Conservation (phyloP, 306 rosid genomes). For the Senna tora region DNA sequence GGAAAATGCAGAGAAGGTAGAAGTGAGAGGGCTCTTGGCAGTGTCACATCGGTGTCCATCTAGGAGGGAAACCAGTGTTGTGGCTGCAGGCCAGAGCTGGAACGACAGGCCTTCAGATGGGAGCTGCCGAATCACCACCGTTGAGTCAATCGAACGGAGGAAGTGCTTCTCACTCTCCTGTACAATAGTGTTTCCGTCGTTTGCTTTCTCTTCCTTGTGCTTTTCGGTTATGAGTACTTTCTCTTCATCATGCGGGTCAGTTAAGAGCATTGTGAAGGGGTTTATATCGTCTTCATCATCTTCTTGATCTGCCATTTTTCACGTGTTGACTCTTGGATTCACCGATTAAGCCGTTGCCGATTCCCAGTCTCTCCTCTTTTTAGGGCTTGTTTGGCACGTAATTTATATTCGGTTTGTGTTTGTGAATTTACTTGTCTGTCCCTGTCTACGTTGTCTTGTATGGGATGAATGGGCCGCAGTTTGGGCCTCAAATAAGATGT, state of each 20-base stretch:
- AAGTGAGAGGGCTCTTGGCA: slow-evolving; percentile 56
- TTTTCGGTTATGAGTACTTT: neutral
- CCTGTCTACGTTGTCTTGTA: neutral
- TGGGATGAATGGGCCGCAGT: neutral
- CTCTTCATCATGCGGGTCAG: neutral
- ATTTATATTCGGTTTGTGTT: slow-evolving; percentile 2
- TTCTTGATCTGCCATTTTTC: slow-evolving; percentile 45
- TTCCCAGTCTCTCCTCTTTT: neutral
- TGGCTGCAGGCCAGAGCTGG: slow-evolving; percentile 99
- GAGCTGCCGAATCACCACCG: slow-evolving; percentile 67
- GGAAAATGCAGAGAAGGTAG: slow-evolving; percentile 43
- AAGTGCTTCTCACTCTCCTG: slow-evolving; percentile 40
- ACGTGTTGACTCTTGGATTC: slow-evolving; percentile 26
- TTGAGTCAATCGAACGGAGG: slow-evolving; percentile 63
- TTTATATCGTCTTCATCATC: slow-evolving; percentile 50
- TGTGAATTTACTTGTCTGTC: slow-evolving; percentile 23
- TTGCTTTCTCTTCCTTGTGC: neutral
- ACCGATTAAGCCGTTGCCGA: slow-evolving; percentile 16
- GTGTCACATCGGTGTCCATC: slow-evolving; percentile 61
- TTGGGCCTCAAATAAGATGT: neutral
- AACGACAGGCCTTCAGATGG: slow-evolving; percentile 87
- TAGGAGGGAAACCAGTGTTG: slow-evolving; percentile 78
- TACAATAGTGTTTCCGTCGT: neutral
- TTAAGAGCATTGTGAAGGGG: slow-evolving; percentile 46
- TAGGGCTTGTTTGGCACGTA: slow-evolving; percentile 39